Percentiles rank a stretch among this genome's conserved stretches.
These are phyloP conservation scores for Sonneratia alba DNA, from an alignment of 345 rosid genomes.

Conservation along the genomic window DNA sequence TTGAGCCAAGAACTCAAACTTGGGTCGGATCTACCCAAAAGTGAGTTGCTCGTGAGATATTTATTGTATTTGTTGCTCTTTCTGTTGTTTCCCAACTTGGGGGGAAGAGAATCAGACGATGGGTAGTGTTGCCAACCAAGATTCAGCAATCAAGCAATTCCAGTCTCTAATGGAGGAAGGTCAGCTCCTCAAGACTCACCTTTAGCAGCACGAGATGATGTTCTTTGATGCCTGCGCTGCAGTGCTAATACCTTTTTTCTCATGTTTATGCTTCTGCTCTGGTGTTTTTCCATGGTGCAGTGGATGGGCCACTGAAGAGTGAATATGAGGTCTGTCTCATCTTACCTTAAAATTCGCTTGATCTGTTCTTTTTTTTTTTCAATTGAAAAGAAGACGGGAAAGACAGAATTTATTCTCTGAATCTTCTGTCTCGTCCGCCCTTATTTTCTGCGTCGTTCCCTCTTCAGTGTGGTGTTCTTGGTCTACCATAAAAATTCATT, in stretches of 20 bases:
- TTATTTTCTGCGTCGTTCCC: not conserved
- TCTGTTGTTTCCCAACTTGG: not conserved
- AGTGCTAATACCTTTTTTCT: not conserved
- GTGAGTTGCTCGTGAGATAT: not conserved
- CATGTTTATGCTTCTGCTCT: not conserved
- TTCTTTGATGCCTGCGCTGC: conserved; percentile 1
- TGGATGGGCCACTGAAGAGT: conserved; percentile 54
- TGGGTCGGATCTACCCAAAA: not conserved
- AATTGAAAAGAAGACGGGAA: too few species aligned
- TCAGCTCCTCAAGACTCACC: conserved; percentile 22
- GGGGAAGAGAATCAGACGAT: conserved; percentile 30
- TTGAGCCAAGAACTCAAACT: not conserved
- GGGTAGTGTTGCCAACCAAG: conserved; percentile 45
- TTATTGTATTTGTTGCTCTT: not conserved
- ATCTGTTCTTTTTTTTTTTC: conserved; percentile 6
- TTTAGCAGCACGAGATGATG: conserved; percentile 12
- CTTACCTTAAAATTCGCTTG: conserved; percentile 6
- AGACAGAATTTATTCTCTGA: too few species aligned
- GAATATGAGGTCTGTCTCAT: conserved; percentile 58
- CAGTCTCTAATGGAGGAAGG: conserved; percentile 65
- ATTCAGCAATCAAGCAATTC: conserved; percentile 53
- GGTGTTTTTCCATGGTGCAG: conserved; percentile 22
- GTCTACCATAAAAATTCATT: not conserved
- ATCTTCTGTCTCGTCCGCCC: too few species aligned
- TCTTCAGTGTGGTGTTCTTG: not conserved